These are phyloP conservation scores for Phanerochaete carnosa DNA, from an alignment of 768 basidiomycete genomes.

Conservation along the genomic window DNA sequence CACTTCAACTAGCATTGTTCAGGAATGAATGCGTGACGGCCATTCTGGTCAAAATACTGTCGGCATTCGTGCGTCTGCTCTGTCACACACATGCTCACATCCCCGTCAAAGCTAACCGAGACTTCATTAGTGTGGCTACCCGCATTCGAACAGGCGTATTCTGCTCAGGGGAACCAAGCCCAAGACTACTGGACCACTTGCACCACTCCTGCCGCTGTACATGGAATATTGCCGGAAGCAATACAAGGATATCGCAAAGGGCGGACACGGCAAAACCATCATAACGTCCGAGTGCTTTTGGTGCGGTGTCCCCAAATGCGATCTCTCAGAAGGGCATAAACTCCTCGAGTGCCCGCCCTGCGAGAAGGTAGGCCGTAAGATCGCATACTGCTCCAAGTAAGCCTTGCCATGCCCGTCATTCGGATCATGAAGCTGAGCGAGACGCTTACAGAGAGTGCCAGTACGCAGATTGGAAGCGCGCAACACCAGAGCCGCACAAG, in stretches of 20 bases:
- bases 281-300: not conserved
- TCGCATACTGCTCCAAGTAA: not conserved
- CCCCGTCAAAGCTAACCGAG: no score
- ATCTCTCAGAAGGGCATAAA: not conserved
- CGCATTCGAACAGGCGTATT: no score
- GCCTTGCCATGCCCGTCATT: not conserved
- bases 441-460: slow-evolving; percentile 1
- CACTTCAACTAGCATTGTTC: not conserved
- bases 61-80: not conserved
- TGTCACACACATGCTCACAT: not conserved
- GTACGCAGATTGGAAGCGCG: slow-evolving; percentile 4
- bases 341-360: not conserved
- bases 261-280: not conserved
- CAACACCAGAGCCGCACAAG: slow-evolving; percentile 1
- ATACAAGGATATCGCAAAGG: not conserved
- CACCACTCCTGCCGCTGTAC: no score
- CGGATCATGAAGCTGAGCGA: not conserved
- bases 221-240: not conserved
- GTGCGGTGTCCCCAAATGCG: not conserved
- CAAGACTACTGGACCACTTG: no score
- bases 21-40: not conserved
- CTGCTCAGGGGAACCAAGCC: no score
- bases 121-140: no score
- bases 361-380: not conserved
- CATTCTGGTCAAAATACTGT: not conserved